Evolutionary conservation across 768 basidiomycete species (phyloP), one percentile per base, ranked within the genome.

Genomic region (Pisolithus microcarpus): DNA sequence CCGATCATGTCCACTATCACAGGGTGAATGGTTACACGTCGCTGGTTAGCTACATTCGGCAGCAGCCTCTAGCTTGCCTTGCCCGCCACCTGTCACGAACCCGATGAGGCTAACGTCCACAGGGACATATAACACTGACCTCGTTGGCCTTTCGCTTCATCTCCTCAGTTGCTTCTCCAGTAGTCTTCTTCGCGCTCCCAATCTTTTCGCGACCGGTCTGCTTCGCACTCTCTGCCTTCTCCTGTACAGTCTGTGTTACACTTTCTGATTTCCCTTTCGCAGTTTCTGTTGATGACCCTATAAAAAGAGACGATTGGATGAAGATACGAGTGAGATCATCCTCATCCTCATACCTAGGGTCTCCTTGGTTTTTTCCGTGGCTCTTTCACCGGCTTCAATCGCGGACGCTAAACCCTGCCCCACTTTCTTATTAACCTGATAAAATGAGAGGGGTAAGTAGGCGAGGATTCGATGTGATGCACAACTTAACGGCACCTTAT

Each of bases 311-410:
- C 43, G 52, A 52, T 30, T 16, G 23, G n/a, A 6, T 5, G 28
- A 28, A 45, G 21, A 40, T 28, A 13, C n/a, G 18, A 23, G 13
- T 4, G 7, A 28, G 18, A 2, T 34, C 2, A 23, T 26, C 4
- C 24, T 49, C 7, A 16, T 13, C 18, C 28, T 39, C 54, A 42
- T 39, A 69, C 74, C 66, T 5, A 74, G 42, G 1, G 65, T 64
- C 52, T 68, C 56, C 59, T 74, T 74, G 24, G 69, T 68, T 47
- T 60, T 62, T 52, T 69, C 68, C 7, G 69, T 68, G 3, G 62
- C 73, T 52, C 66, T 56, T 56, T 76, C 71, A 15, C 70, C 74
- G 19, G 61, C 69, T 54, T 73, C 75, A 48, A 75, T 70, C 5
- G 67, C 72, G 2, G 64, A 63, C 5, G 73, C 74, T n/a, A 75